Evolutionary conservation across 306 rosid genomes (phyloP).

Genomic region (Ormosia semicastrata): DNA sequence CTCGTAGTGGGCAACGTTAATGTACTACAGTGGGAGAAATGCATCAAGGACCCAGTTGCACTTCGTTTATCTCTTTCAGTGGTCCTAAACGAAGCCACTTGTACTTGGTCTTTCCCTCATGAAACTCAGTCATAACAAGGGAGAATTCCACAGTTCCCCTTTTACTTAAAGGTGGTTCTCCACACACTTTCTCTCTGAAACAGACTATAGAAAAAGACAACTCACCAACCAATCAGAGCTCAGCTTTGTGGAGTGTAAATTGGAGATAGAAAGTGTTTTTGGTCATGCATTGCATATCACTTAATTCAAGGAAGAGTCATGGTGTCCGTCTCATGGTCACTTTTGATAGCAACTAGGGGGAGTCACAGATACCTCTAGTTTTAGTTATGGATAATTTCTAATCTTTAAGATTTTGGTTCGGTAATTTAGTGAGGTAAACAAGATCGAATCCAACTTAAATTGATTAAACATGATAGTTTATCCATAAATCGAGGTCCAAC

Average conservation of each 20-base stretch:
- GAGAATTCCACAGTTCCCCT: conserved; percentile 22
- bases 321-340: conserved; percentile 7
- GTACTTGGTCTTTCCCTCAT: conserved; percentile 10
- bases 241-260: conserved; percentile 34
- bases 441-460: neutral
- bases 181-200: neutral
- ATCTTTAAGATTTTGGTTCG: neutral
- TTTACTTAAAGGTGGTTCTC: conserved; percentile 1
- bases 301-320: conserved; percentile 15
- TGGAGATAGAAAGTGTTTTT: conserved; percentile 22
- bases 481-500: neutral
- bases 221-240: conserved; percentile 30
- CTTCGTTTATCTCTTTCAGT: conserved; percentile 24
- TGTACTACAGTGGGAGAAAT: conserved; percentile 6
- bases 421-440: neutral
- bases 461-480: neutral
- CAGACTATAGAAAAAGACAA: conserved; percentile 15
- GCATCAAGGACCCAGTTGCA: conserved; percentile 39
- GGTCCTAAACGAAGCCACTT: conserved; percentile 24
- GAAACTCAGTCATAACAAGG: neutral
- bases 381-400: neutral
- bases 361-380: conserved; percentile 12
- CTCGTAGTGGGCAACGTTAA: conserved; percentile 6
- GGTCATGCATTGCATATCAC: conserved; percentile 16
- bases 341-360: neutral